phyloP scores from a whole-genome alignment of 176 grass and related monocot genomes.

The Aegilops umbellulata region DNA sequence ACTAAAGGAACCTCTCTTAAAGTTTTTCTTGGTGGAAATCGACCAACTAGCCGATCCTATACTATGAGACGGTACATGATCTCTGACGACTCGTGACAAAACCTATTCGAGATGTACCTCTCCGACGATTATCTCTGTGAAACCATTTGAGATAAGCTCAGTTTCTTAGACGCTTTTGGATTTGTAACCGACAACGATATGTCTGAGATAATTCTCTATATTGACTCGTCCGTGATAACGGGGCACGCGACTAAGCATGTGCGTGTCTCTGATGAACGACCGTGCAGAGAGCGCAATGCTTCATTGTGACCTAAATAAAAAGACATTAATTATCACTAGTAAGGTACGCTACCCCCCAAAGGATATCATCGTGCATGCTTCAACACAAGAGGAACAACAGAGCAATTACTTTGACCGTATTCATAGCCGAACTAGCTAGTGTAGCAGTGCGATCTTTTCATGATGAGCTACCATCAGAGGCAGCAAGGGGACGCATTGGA shows the following conservation, averaged over 20 bases:
- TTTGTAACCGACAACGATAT: too few relatives aligned
- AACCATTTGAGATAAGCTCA: background rate
- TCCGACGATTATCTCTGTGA: too few relatives aligned
- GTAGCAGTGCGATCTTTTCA: background rate
- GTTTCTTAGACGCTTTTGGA: background rate
- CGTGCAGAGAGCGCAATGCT: background rate
- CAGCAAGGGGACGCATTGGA: background rate
- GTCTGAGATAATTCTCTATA: too few relatives aligned
- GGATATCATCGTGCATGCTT: background rate
- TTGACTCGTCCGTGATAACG: background rate
- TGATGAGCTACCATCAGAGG: slow-evolving; percentile 1
- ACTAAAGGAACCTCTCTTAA: too few relatives aligned
- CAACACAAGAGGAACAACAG: background rate
- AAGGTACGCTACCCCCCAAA: background rate
- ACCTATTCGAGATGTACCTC: too few relatives aligned
- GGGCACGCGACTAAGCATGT: background rate
- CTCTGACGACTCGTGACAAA: too few relatives aligned
- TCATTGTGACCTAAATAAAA: slow-evolving; percentile 7
- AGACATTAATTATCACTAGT: slow-evolving; percentile 6
- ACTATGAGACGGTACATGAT: too few relatives aligned
- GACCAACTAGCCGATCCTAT: too few relatives aligned
- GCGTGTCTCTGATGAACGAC: background rate
- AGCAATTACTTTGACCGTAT: slow-evolving; percentile 11
- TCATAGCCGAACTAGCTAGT: slow-evolving; percentile 1
- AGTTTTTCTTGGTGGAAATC: too few relatives aligned